Percentiles rank a stretch among this genome's conserved stretches.
Conservation (phyloP, 176 grass and related monocot species). For the Sorghum bicolor region Sorghum_bicolor_NCBIv3 NC_012870.2:12774501-12775000, state of each 20-base stretch:
- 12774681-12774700: slow-evolving; percentile 10
- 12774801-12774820: not conserved
- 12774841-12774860: not conserved
- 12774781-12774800: not conserved
- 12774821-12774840: not conserved
- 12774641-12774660: slow-evolving; percentile 89
- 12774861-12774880: not conserved
- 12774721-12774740: slow-evolving; percentile 7
- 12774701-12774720: not conserved
- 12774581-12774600: slow-evolving; percentile 96
- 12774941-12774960: not conserved
- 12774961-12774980: too few species aligned
- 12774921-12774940: slow-evolving; percentile 3
- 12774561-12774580: slow-evolving; percentile 95
- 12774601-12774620: slow-evolving; percentile 85
- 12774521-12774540: slow-evolving; percentile 94
- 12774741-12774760: not conserved
- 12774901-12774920: not conserved
- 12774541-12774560: slow-evolving; percentile 97
- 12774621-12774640: slow-evolving; percentile 83
- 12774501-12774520: slow-evolving; percentile 93
- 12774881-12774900: not conserved
- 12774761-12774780: slow-evolving; percentile 1
- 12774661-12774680: slow-evolving; percentile 43
- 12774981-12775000: too few species aligned